These are phyloP conservation scores for Parastagonospora nodorum DNA, from an alignment of 2,329 filamentous ascomycete genomes.

Conservation along the genomic window DNA sequence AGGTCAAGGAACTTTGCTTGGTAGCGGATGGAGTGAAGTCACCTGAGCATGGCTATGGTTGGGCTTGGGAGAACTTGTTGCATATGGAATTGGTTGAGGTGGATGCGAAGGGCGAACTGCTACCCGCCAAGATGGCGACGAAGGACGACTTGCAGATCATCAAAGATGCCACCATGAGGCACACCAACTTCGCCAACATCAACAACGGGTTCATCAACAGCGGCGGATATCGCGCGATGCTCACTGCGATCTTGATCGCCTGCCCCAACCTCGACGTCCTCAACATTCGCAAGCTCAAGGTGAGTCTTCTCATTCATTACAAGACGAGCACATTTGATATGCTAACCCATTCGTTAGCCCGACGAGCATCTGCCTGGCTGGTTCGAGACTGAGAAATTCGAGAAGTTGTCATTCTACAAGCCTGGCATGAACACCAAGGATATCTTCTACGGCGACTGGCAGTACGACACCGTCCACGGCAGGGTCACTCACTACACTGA, in stretches of 20 bases:
- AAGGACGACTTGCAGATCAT: constrained; percentile 8
- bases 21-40: constrained; percentile 12
- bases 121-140: too few relatives aligned
- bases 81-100: neutral
- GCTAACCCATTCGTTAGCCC: neutral
- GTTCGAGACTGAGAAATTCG: constrained; percentile 4
- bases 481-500: constrained; percentile 16
- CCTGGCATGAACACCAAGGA: constrained; percentile 7
- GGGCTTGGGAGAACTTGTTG: constrained; percentile 23
- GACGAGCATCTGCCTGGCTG: constrained; percentile 25
- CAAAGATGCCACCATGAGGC: constrained; percentile 5
- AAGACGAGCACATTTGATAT: neutral
- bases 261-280: constrained; percentile 13
- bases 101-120: neutral
- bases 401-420: constrained; percentile 17
- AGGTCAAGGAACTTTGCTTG: constrained; percentile 9
- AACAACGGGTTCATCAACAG: constrained; percentile 9
- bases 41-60: constrained; percentile 14
- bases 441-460: constrained; percentile 24
- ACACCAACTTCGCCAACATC: constrained; percentile 6
- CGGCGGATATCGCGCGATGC: constrained; percentile 18
- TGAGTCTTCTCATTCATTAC: neutral
- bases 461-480: constrained; percentile 21
- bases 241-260: constrained; percentile 2
- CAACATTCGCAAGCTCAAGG: constrained; percentile 16